These are phyloP conservation scores for Fusarium lateritium DNA, from an alignment of 2,329 filamentous ascomycete species.

Conservation along the genomic window DNA sequence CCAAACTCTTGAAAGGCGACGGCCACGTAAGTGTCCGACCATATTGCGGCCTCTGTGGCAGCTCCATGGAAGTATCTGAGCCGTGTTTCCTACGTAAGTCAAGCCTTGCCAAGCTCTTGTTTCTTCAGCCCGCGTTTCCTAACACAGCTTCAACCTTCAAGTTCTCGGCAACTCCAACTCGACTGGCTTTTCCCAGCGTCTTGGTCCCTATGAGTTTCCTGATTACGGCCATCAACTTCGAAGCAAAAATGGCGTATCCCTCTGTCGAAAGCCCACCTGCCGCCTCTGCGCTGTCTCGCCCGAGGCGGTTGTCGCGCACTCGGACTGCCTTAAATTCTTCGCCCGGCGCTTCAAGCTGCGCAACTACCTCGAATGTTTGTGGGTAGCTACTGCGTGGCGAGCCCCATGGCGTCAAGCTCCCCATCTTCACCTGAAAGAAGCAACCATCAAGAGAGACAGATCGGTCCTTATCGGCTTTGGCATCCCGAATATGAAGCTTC, in stretches of 20 bases:
- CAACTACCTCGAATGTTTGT: conserved; percentile 13
- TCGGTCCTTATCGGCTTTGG: background rate
- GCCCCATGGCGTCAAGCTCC: conserved; percentile 30
- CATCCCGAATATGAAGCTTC: conserved; percentile 12
- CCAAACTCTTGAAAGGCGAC: background rate
- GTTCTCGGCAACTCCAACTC: conserved; percentile 24
- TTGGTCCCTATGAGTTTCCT: conserved; percentile 25
- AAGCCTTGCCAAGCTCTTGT: background rate
- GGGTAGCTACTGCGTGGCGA: conserved; percentile 22
- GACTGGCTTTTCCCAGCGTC: conserved; percentile 16
- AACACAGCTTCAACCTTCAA: conserved; percentile 1
- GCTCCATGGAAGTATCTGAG: conserved; percentile 21
- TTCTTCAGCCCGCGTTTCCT: no score
- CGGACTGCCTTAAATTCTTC: conserved; percentile 27
- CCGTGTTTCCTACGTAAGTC: conserved; percentile 24
- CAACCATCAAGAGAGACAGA: conserved; percentile 2
- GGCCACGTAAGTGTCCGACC: conserved; percentile 20
- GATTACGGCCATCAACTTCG: conserved; percentile 3
- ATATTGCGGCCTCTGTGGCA: conserved; percentile 26
- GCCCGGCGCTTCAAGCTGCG: conserved; percentile 2
- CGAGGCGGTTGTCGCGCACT: conserved; percentile 23
- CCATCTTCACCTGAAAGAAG: conserved; percentile 16
- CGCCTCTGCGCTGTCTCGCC: conserved; percentile 14
- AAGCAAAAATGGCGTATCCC: background rate
- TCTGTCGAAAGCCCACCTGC: conserved; percentile 25